Conservation (phyloP, 345 rosid genomes). For the Erodium maritimum region DNA sequence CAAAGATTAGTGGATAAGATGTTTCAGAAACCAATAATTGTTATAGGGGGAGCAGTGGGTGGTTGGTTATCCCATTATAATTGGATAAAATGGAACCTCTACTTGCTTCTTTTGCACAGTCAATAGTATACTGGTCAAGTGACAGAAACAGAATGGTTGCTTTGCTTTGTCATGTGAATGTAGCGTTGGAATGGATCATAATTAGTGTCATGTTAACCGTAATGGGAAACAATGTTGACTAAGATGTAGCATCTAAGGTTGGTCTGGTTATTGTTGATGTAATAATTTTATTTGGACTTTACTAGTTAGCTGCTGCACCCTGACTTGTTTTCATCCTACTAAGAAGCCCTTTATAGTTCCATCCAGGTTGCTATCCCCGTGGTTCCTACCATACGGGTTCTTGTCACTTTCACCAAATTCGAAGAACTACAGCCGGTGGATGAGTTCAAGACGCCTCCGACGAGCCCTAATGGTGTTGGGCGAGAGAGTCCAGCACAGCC, state of each 20-base stretch:
- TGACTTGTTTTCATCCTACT: neutral
- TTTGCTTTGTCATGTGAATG: too few relatives aligned
- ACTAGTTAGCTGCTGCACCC: neutral
- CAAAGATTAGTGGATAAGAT: neutral
- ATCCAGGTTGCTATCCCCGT: conserved; percentile 93
- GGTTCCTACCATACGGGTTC: conserved; percentile 81
- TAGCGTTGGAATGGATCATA: too few relatives aligned
- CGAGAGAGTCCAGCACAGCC: conserved; percentile 54
- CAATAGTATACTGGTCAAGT: too few relatives aligned
- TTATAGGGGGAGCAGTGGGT: conserved; percentile 1
- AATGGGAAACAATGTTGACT: too few relatives aligned
- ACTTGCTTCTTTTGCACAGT: too few relatives aligned
- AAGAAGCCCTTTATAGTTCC: conserved; percentile 1
- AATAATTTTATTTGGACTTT: too few relatives aligned
- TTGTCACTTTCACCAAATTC: conserved; percentile 84
- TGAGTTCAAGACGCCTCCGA: conserved; percentile 83
- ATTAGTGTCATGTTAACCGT: too few relatives aligned
- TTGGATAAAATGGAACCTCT: neutral
- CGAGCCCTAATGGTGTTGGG: conserved; percentile 57
- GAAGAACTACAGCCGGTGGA: conserved; percentile 75
- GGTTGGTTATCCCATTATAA: neutral
- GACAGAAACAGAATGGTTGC: too few relatives aligned
- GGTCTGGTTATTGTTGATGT: too few relatives aligned
- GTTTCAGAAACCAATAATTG: neutral
- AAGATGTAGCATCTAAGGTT: too few relatives aligned